Conservation (phyloP, 2,329 filamentous ascomycete genomes). For the Colletotrichum trifolii region DNA sequence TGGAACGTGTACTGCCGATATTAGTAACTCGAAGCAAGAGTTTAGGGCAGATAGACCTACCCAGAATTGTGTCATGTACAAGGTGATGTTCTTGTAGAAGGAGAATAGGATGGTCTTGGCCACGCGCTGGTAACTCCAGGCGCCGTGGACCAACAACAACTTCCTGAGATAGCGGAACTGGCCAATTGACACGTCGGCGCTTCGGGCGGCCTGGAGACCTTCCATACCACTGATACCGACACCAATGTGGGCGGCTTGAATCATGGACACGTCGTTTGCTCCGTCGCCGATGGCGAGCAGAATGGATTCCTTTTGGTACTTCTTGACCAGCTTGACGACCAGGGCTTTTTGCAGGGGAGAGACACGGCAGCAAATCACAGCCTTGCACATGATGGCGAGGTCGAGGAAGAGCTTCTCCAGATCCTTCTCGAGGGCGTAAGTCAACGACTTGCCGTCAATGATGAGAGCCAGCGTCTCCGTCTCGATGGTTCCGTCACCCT, state of each 20-base stretch:
- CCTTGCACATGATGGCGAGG: constrained; percentile 94
- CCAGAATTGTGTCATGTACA: constrained; percentile 99
- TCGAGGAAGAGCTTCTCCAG: constrained; percentile 94
- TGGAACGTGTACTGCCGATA: constrained; percentile 86
- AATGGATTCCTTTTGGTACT: constrained; percentile 87
- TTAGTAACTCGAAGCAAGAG: constrained; percentile 37
- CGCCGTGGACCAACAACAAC: constrained; percentile 91
- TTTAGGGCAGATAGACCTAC: constrained; percentile 60
- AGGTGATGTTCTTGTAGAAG: constrained; percentile 98
- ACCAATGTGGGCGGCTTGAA: constrained; percentile 97
- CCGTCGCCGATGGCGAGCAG: constrained; percentile 96
- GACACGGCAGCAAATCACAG: constrained; percentile 98
- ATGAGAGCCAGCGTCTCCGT: constrained; percentile 89
- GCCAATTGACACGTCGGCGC: constrained; percentile 93
- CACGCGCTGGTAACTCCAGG: constrained; percentile 97
- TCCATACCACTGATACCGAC: constrained; percentile 97
- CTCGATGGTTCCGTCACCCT: constrained; percentile 80
- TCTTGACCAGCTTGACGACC: constrained; percentile 98
- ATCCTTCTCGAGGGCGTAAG: constrained; percentile 91
- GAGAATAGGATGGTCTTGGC: constrained; percentile 98
- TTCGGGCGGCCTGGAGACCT: constrained; percentile 94
- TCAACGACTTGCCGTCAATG: constrained; percentile 96
- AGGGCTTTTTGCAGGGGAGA: constrained; percentile 97
- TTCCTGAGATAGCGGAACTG: constrained; percentile 97
- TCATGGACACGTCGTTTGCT: constrained; percentile 99